Conservation (phyloP, 306 rosid genomes). For the Fragaria ananassa region DNA sequence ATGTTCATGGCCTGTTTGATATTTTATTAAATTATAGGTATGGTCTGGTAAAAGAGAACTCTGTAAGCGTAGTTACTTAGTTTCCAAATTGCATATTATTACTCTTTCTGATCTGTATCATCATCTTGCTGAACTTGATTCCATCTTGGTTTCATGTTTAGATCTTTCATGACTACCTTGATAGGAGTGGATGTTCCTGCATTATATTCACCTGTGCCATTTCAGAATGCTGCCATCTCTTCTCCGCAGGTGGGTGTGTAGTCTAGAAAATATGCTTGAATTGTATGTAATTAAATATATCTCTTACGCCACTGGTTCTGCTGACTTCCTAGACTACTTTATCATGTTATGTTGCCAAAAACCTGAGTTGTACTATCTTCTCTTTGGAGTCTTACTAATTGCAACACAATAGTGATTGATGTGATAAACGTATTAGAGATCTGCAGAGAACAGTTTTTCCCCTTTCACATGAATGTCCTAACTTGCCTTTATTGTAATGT, state of each 20-base stretch:
- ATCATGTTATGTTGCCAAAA: neutral
- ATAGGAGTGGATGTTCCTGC: slow-evolving; percentile 78
- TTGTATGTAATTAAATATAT: neutral
- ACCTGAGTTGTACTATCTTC: neutral
- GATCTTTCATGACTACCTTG: slow-evolving; percentile 67
- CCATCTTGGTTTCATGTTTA: slow-evolving; percentile 32
- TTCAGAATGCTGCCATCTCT: slow-evolving; percentile 76
- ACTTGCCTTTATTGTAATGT: slow-evolving; percentile 1
- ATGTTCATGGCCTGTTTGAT: slow-evolving; percentile 77
- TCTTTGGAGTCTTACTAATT: neutral
- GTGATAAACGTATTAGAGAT: neutral
- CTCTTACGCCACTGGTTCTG: neutral
- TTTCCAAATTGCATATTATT: slow-evolving; percentile 18
- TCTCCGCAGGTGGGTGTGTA: slow-evolving; percentile 64
- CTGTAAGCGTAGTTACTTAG: slow-evolving; percentile 10
- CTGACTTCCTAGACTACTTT: neutral
- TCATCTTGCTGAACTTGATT: slow-evolving; percentile 23
- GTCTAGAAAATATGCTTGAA: neutral
- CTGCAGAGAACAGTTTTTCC: neutral
- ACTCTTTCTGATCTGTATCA: slow-evolving; percentile 7
- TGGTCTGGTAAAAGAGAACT: slow-evolving; percentile 1
- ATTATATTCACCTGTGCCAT: slow-evolving; percentile 76
- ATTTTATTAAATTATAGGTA: slow-evolving; percentile 84
- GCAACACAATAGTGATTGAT: neutral
- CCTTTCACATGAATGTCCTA: neutral